Evolutionary conservation across 495 filamentous ascomycete genomes (phyloP), one percentile per base, ranked within the genome.

Genomic region (Parathielavia appendiculata): DNA sequence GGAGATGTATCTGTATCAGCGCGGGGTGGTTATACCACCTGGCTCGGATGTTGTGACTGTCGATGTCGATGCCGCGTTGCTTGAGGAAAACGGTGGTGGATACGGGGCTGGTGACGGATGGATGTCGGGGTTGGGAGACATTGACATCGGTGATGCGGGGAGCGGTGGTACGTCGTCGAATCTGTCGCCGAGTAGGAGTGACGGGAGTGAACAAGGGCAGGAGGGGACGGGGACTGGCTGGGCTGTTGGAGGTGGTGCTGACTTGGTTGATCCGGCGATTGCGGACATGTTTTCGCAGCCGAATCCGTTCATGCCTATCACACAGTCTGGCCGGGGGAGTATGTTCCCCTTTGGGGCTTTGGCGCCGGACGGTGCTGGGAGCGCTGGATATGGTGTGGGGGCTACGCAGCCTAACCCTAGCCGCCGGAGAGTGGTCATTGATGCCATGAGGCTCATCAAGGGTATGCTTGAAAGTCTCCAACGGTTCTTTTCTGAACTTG

Each of bases 1-100:
- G 6, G 85, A 91, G 69, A 74, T 82, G 11, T 90, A 85, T 67
- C 76, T 92, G 17, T 71, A 73, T 53, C 73, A 82, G 65, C 75
- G 79, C 34, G 84, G 84, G 0, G 73, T 88, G 17, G 63, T 72
- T 17, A 81, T 87, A 36, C 76, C 82, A 2, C 71, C 78, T 0
- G 66, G 72, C 9, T 76, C 78, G 6, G 81, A 78, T 43, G 81
- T 71, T 66, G 76, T 80, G 20, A 81, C 73, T 26, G 78, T 72
- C 47, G 81, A 79, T 54, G 51, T 81, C 9, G 77, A 78, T 38
- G 56, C 66, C 6, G 63, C 55, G 11, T 58, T 61, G 10, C 70
- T 79, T 17, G 62, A 66, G 7, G 66, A 67, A 1, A 16, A 8
- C 17, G 34, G 6, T 36, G 44, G 34, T 19, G 26, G 30, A n/a